A percentile compares a stretch with the other conserved stretches of the same genome.
Evolutionary conservation across 2,329 filamentous ascomycete genomes (phyloP).

Genomic region (Rhinocladiella mackenziei): DNA sequence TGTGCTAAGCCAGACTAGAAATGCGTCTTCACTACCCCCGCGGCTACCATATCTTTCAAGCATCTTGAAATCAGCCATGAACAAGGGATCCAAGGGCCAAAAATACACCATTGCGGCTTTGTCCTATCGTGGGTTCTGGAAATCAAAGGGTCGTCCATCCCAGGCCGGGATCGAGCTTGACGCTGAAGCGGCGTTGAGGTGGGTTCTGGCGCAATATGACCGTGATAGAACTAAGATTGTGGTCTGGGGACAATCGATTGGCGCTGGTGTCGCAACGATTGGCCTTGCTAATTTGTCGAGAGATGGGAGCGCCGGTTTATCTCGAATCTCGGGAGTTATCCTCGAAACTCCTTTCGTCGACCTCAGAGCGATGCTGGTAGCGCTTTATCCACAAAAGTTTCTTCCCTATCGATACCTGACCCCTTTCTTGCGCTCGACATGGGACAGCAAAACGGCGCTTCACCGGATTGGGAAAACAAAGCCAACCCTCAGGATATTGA

Average conservation of each 20-base stretch:
- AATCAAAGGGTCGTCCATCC: slow-evolving; percentile 62
- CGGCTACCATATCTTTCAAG: slow-evolving; percentile 46
- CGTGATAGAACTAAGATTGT: slow-evolving; percentile 43
- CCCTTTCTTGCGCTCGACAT: slow-evolving; percentile 65
- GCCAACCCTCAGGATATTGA: slow-evolving; percentile 33
- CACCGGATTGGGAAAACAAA: slow-evolving; percentile 35
- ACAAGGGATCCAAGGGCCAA: slow-evolving; percentile 12
- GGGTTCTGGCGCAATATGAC: slow-evolving; percentile 51
- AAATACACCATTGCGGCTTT: slow-evolving; percentile 44
- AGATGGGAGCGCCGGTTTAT: slow-evolving; percentile 13
- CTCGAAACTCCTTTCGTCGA: slow-evolving; percentile 74
- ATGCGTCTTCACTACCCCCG: slow-evolving; percentile 45
- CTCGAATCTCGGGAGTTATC: slow-evolving; percentile 50
- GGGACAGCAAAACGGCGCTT: slow-evolving; percentile 47
- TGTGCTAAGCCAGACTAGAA: slow-evolving; percentile 30
- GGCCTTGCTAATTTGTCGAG: slow-evolving; percentile 17
- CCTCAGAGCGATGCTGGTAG: slow-evolving; percentile 65
- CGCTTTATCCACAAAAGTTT: slow-evolving; percentile 74
- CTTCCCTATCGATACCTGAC: slow-evolving; percentile 71
- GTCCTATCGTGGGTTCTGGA: slow-evolving; percentile 73
- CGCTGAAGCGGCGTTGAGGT: slow-evolving; percentile 59
- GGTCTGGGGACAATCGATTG: slow-evolving; percentile 75
- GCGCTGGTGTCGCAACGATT: slow-evolving; percentile 64
- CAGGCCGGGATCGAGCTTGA: slow-evolving; percentile 68
- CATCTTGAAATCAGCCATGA: slow-evolving; percentile 35